Evolutionary conservation across 2,329 filamentous ascomycete species (phyloP).

Genomic region (Fusarium sp.): DNA sequence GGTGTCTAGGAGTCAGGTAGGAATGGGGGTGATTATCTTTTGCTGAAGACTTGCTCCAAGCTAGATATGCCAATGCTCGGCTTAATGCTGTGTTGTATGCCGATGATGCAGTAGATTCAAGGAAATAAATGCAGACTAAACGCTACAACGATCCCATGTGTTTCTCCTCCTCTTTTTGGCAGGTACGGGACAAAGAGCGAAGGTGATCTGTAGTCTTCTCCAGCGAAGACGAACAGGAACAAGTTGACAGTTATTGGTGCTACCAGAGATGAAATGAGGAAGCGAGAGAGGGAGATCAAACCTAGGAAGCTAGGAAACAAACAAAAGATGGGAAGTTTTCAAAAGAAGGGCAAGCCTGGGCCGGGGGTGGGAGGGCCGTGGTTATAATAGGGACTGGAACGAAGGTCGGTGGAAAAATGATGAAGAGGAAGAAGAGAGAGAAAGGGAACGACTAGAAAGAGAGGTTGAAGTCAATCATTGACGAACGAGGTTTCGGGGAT

Average conservation of each 20-base stretch:
- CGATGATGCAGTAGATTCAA: conserved; percentile 32
- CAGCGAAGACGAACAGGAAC: conserved; percentile 29
- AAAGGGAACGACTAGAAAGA: conserved; percentile 13
- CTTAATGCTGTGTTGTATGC: conserved; percentile 28
- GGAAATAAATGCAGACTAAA: conserved; percentile 32
- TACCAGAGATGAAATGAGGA: conserved; percentile 21
- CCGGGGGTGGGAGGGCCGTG: conserved; percentile 31
- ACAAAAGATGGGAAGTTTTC: conserved; percentile 22
- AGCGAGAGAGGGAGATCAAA: conserved; percentile 25
- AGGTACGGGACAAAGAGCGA: conserved; percentile 35
- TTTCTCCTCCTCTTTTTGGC: conserved; percentile 6
- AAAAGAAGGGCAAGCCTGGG: conserved; percentile 12
- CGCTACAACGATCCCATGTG: conserved; percentile 20
- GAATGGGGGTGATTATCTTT: conserved; percentile 14
- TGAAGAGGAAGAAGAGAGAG: conserved; percentile 28
- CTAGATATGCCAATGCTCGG: conserved; percentile 28
- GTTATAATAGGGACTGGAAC: conserved; percentile 42
- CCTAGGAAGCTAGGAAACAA: conserved; percentile 25
- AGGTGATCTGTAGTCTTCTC: conserved; percentile 31
- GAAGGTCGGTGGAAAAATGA: conserved; percentile 39
- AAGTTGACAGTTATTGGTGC: conserved; percentile 11
- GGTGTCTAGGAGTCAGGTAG: conserved; percentile 15
- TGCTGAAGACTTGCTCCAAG: conserved; percentile 41
- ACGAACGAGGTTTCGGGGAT: conserved; percentile 38
- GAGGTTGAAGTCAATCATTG: conserved; percentile 32